phyloP scores from a whole-genome alignment of 306 rosid species.

The Castanea mollissima region DNA sequence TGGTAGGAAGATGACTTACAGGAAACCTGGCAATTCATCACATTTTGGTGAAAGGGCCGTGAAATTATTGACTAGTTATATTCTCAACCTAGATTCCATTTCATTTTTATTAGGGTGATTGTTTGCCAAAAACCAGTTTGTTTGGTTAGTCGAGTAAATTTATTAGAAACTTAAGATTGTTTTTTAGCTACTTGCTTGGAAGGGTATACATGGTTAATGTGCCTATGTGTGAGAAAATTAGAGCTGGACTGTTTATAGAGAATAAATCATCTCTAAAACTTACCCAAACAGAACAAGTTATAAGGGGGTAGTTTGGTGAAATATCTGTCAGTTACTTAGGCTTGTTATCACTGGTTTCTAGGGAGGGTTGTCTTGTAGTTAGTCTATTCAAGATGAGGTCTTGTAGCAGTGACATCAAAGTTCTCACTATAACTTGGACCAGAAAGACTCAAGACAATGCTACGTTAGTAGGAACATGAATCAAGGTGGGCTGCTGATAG shows the following conservation, averaged over 20 bases:
- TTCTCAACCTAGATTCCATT: not conserved
- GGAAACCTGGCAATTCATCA: too few relatives aligned
- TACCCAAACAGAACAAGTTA: not conserved
- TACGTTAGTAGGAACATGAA: too few relatives aligned
- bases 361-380: not conserved
- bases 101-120: not conserved
- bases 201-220: not conserved
- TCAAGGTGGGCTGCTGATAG: not conserved
- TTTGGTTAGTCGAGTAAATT: not conserved
- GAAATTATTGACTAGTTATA: not conserved
- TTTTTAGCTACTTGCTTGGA: not conserved
- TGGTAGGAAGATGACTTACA: too few relatives aligned
- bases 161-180: not conserved
- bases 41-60: not conserved
- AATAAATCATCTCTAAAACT: not conserved
- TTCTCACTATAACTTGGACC: not conserved
- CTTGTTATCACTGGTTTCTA: not conserved
- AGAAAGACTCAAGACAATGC: not conserved
- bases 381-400: not conserved
- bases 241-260: not conserved
- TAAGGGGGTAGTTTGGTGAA: not conserved
- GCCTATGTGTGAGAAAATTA: not conserved
- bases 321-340: not conserved
- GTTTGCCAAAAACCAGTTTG: not conserved
- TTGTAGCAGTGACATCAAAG: not conserved